Evolutionary conservation across 2,329 filamentous ascomycete species (phyloP).

Genomic region (Trichophyton simii): DNA sequence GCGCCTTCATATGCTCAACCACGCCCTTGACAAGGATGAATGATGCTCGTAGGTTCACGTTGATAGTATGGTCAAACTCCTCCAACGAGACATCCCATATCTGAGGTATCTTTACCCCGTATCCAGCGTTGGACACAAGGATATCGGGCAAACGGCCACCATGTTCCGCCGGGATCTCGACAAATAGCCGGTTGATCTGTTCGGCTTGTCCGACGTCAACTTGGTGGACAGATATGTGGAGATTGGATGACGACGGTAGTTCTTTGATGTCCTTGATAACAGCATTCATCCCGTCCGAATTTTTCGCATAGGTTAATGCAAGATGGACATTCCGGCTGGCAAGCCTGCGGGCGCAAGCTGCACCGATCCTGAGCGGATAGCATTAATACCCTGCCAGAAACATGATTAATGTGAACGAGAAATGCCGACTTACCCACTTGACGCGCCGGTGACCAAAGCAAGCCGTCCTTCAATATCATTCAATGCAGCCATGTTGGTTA

Average conservation of each 20-base stretch:
- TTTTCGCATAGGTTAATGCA: constrained; percentile 48
- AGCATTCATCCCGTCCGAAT: constrained; percentile 34
- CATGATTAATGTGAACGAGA: background rate
- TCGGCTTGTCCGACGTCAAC: constrained; percentile 45
- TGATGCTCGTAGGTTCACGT: constrained; percentile 49
- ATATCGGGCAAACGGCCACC: constrained; percentile 46
- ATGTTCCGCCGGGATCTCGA: constrained; percentile 42
- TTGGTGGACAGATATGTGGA: constrained; percentile 41
- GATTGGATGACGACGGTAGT: constrained; percentile 6
- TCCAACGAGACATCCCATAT: constrained; percentile 49
- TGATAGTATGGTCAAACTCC: constrained; percentile 52
- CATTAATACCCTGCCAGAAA: background rate
- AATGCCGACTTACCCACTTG: constrained; percentile 40
- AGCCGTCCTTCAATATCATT: constrained; percentile 43
- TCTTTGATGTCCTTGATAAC: constrained; percentile 33
- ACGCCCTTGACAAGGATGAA: constrained; percentile 50
- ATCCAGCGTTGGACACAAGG: constrained; percentile 53
- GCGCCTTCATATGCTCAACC: constrained; percentile 48
- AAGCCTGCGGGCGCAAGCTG: constrained; percentile 46
- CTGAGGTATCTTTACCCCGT: constrained; percentile 47
- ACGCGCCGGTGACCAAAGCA: constrained; percentile 49
- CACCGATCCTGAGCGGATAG: constrained; percentile 43
- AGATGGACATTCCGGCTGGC: constrained; percentile 41
- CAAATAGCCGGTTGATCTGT: constrained; percentile 43
- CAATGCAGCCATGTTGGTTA: constrained; percentile 18